Conservation (phyloP, 1,139 yeast genomes). For the Taiozyma sp. region DNA sequence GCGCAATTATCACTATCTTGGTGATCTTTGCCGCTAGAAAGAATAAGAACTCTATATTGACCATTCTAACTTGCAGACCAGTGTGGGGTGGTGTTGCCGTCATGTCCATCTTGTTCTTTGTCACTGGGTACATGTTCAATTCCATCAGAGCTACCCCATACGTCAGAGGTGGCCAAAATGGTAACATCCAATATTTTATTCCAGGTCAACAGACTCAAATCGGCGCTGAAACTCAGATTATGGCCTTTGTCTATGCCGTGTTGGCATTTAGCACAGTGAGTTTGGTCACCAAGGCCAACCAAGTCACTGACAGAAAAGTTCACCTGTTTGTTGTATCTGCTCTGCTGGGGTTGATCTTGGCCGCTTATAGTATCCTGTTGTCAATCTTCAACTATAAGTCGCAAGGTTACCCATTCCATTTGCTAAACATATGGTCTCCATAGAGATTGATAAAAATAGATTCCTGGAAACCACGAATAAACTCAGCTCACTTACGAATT, state of each 20-base stretch:
- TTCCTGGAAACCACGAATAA: background rate
- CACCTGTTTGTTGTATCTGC: slow-evolving; percentile 39
- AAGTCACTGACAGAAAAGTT: slow-evolving; percentile 36
- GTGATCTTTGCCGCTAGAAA: slow-evolving; percentile 26
- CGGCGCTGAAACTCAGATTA: slow-evolving; percentile 78
- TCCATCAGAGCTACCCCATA: slow-evolving; percentile 75
- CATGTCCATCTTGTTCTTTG: slow-evolving; percentile 61
- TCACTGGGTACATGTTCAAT: slow-evolving; percentile 91
- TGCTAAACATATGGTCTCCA: slow-evolving; percentile 26
- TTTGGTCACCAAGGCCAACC: slow-evolving; percentile 45
- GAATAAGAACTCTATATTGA: slow-evolving; percentile 26
- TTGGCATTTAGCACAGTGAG: slow-evolving; percentile 45
- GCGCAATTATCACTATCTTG: slow-evolving; percentile 29
- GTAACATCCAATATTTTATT: slow-evolving; percentile 54
- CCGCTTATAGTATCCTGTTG: slow-evolving; percentile 50
- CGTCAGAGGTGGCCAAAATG: slow-evolving; percentile 48
- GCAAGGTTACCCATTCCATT: slow-evolving; percentile 53
- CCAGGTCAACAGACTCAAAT: slow-evolving; percentile 66
- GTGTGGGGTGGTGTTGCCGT: slow-evolving; percentile 66
- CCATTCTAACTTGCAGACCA: slow-evolving; percentile 35
- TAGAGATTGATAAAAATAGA: background rate
- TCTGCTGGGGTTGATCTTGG: slow-evolving; percentile 36
- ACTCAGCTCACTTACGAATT: background rate
- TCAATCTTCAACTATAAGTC: slow-evolving; percentile 53
- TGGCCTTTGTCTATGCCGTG: slow-evolving; percentile 57